Conservation (phyloP, 768 basidiomycete species). For the Suillus paluster region DNA sequence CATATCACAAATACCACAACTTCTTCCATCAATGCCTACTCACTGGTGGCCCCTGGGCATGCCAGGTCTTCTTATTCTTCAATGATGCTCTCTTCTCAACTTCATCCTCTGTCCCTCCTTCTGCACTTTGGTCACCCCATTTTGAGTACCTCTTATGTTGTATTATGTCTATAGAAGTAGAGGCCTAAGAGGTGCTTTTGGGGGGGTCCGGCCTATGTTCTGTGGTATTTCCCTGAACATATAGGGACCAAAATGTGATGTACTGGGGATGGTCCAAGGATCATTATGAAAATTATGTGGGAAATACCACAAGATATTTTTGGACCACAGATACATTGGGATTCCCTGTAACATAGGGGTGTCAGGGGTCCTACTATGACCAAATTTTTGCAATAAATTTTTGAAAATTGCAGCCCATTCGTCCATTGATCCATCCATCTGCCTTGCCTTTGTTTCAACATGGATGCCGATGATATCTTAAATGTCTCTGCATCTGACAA, state of each 20-base stretch:
- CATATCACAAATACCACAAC: neutral
- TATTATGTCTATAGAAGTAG: neutral
- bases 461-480: constrained; percentile 94
- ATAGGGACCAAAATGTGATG: neutral
- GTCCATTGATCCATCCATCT: no score
- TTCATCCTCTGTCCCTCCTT: neutral
- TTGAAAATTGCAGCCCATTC: neutral
- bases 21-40: constrained; percentile 4
- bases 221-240: neutral
- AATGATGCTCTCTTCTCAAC: constrained; percentile 6
- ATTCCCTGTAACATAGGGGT: neutral
- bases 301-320: neutral
- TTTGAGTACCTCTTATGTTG: neutral
- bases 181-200: neutral
- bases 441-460: no score
- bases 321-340: neutral
- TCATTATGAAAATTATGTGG: neutral
- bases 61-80: constrained; percentile 1
- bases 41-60: neutral
- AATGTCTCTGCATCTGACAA: constrained; percentile 96
- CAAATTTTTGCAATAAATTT: neutral
- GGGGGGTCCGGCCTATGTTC: neutral
- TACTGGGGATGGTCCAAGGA: neutral
- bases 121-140: neutral
- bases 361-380: neutral